phyloP scores from a whole-genome alignment of 495 filamentous ascomycete genomes.

The Xeromyces bisporus region DNA sequence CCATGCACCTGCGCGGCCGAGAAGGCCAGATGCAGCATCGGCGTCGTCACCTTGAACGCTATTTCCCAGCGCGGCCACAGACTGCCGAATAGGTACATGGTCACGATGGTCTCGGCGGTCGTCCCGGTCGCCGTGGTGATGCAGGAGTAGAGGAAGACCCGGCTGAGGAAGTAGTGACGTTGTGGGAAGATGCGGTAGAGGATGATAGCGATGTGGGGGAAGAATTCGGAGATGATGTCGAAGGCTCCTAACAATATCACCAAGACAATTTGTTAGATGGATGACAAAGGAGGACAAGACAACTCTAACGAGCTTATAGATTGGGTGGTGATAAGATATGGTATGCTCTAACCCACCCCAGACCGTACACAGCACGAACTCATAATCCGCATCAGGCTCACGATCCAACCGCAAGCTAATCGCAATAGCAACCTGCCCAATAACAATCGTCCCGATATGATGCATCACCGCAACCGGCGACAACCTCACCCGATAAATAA shows the following conservation, averaged over 20 bases:
- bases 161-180: conserved; percentile 23
- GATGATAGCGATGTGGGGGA: conserved; percentile 33
- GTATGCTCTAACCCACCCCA: conserved; percentile 31
- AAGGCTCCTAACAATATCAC: conserved; percentile 29
- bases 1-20: conserved; percentile 29
- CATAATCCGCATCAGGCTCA: conserved; percentile 29
- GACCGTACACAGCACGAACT: conserved; percentile 31
- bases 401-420: conserved; percentile 21
- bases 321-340: no score
- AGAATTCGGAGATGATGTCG: conserved; percentile 32
- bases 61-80: conserved; percentile 29
- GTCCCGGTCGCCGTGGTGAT: conserved; percentile 27
- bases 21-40: conserved; percentile 29
- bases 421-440: conserved; percentile 29
- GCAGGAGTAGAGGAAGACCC: conserved; percentile 21
- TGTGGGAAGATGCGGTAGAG: conserved; percentile 28
- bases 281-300: no score
- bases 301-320: no score
- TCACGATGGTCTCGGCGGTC: conserved; percentile 25
- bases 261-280: no score
- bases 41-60: conserved; percentile 32
- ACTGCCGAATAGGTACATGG: conserved; percentile 32
- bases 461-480: conserved; percentile 28
- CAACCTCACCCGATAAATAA: conserved; percentile 26
- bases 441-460: conserved; percentile 29